Base-by-base conservation (phyloP, 768 basidiomycete species). In the Dentipellis sp. region DNA sequence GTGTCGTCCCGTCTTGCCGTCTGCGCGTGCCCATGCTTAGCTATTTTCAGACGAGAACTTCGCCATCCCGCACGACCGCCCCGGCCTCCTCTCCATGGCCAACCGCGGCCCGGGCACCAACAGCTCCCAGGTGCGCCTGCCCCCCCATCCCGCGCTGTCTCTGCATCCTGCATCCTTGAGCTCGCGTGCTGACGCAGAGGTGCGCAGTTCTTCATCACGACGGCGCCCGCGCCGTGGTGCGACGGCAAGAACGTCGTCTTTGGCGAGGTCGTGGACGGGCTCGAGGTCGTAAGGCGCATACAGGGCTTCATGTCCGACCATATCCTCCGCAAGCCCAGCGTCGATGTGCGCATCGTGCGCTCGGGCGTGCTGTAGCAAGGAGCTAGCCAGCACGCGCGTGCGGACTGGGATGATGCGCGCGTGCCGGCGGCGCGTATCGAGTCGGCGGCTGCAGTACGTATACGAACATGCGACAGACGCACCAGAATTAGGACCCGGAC, bases 91-190 rank as follows among this genome's bases (percentile, higher is more conserved):
- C 59, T 87, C 86, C 42, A 90, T 91, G 88, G 94, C 94, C 39
- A 97, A 90, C 63, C 89, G 91, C 37, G 91, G 92, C 51, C 74
- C 74, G 1, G 80, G 87, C 71, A 89, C 88, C 39, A 90, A 89
- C 57, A 88, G 91, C 37, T 91, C 88, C 12, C 89, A 89, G 68
- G 80, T 83, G 53, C 54, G 73, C 61, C n/a, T n/a, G 1, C 23
- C 16, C 21, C 9, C 9, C 4, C 7, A 5, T 34, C 10, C 2
- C 34, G 21, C 11, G 48, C 34, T 9, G 17, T 40, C 34, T 37
- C 23, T 51, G 39, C 39, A 10, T 10, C 39, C 10, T n/a, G 39
- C n/a, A n/a, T 10, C n/a, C 39, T 40, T 40, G 39, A 10, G 29
- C 3, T 6, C 29, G 29, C 29, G 29, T 29, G 29, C 29, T 29